Conservation (phyloP, 2,329 filamentous ascomycete species). For the Aphanoascus verrucosus region DNA sequence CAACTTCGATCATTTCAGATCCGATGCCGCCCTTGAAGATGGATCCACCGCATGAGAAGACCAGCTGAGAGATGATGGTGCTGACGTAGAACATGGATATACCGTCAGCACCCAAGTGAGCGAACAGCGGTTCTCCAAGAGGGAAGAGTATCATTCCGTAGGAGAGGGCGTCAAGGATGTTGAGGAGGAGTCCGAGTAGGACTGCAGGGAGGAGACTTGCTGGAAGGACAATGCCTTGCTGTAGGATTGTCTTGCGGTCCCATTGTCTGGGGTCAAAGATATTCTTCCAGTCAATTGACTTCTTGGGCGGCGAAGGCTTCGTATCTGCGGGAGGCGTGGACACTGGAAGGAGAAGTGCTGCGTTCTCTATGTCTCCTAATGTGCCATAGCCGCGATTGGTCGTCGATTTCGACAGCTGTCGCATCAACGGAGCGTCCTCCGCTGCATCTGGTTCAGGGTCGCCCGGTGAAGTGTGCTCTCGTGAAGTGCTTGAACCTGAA, state of each 20-base stretch:
- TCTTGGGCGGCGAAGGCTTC: background rate
- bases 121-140: conserved; percentile 74
- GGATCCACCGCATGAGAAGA: conserved; percentile 74
- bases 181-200: conserved; percentile 75
- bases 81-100: conserved; percentile 99
- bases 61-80: conserved; percentile 85
- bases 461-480: background rate
- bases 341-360: background rate
- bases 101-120: conserved; percentile 75
- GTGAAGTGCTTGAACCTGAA: background rate
- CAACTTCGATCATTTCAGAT: conserved; percentile 96
- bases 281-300: conserved; percentile 21
- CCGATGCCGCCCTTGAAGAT: conserved; percentile 85
- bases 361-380: conserved; percentile 25
- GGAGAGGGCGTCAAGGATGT: conserved; percentile 86
- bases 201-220: conserved; percentile 70
- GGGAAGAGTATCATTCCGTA: conserved; percentile 97
- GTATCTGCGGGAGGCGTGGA: background rate
- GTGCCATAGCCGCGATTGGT: background rate
- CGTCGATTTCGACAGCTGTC: background rate
- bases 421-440: conserved; percentile 1
- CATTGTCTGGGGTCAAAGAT: conserved; percentile 57
- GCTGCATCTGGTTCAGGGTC: background rate
- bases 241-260: conserved; percentile 56
- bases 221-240: conserved; percentile 55